Base-by-base conservation (phyloP, 1,284 basidiomycete genomes). In the Coriolopsis trogii region DNA sequence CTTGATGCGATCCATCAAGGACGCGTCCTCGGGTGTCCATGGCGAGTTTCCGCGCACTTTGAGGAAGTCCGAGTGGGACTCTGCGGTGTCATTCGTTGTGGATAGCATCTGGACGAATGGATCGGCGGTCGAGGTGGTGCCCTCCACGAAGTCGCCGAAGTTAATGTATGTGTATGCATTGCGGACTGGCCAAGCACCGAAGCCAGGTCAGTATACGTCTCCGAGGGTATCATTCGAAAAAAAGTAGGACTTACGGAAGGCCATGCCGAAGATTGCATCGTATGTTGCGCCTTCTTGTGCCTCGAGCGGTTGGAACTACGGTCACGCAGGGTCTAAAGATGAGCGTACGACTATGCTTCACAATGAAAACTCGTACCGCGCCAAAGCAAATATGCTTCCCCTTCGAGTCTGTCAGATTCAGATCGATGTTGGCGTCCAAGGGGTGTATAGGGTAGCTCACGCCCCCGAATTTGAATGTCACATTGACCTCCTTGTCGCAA, bases 381-480 rank as follows among this genome's bases (percentile, higher is more conserved):
- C 64, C 64, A 25, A 62, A 51, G 52, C 64, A 67, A 9, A 61
- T 39, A 1, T 48, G 41, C 3, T 54, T 47, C 6, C 63, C 63
- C 3, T 28, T 44, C 3, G 41, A 41, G 39, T 63, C 58, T 7
- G 58, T 59, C 18, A 49, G 25, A 34, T 62, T 63, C 10, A 65
- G 43, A 30, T 63, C 60, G 9, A 62, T 34, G 29, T 55, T 68
- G 55, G 55, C 54, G 59, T 87, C 85, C 18, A 87, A 65, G 4
- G 84, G 83, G 59, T 86, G 81, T 6, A 87, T 73, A 13, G 79
- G 84, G 57, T 73, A 82, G 10, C 64, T 55, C 7, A 71, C 63
- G 6, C 82, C 81, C 12, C 63, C 73, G 39, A 86, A 81, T 46
- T 73, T 72, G 68, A 86, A 80, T 1, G 83, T 79, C 28, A 84